Base-by-base conservation (phyloP, 2,329 filamentous ascomycete species). In the Orbilia blumenaviensis region DNA sequence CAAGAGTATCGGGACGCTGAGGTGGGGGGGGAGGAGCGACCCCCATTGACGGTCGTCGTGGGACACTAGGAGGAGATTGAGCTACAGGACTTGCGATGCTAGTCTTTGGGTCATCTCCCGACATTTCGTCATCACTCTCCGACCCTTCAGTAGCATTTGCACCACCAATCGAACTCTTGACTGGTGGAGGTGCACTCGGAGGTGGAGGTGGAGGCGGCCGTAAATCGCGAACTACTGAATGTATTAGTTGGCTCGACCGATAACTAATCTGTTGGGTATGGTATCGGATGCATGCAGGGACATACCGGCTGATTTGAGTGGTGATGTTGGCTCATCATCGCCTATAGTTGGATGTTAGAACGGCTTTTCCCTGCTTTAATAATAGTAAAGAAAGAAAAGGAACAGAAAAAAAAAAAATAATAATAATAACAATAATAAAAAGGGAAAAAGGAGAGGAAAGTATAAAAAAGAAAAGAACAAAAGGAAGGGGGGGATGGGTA, bases 41-140 rank as follows among this genome's bases (percentile, higher is more conserved):
- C 16, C 36, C 60, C 25, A 63, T 54, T 12, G 34, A 29, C 5
- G 72, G 63, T 18, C 60, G 46, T 29, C 41, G 58, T n/a, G 58
- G 63, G 21, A 44, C 18, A 21, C 56, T 44, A 8, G 62, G 66
- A 12, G 21, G n/a, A 10, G 66, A 60, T 14, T 61, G 64, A 27
- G 23, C 36, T 16, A 60, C 32, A 38, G 73, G 52, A 18, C 63
- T 63, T 90, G 72, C 84, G 84, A 67, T 1, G 54, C 32, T 46
- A 10, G 50, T 14, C 42, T 62, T 68, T 21, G 42, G 48, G 4
- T 60, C 89, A 86, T 82, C 86, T 89, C 78, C 85, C 8, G 91
- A 93, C 80, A 93, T 84, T 82, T 97, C 94, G 82, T 97, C 94
- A 80, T 96, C 94, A 46, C 94, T 95, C 81, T 91, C 92, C 0